A percentile compares a stretch with the other conserved stretches of the same genome.
Conservation (phyloP, 257 asterid genomes). For the Solanum peruvianum region DNA sequence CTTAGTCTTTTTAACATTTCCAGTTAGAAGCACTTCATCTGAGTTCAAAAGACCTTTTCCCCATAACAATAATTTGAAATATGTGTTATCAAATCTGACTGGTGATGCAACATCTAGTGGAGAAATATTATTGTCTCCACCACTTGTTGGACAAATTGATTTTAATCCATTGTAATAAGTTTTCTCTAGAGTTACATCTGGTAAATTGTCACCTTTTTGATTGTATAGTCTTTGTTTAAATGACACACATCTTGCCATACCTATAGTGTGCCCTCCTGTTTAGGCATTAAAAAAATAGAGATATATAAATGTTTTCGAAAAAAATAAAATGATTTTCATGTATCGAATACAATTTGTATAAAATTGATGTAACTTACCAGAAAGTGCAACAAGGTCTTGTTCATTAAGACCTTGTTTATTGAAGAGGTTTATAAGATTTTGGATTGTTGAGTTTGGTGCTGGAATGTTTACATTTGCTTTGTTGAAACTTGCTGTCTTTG, state of each 20-base stretch:
- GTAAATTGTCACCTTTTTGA: conserved; percentile 51
- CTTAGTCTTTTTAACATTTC: conserved; percentile 22
- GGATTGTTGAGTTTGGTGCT: conserved; percentile 70
- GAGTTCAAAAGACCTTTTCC: conserved; percentile 71
- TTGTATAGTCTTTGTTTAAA: conserved; percentile 66
- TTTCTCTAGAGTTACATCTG: conserved; percentile 49
- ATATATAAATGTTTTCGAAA: neutral
- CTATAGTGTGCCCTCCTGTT: conserved; percentile 71
- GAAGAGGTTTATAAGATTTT: conserved; percentile 36
- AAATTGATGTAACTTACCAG: conserved; percentile 27
- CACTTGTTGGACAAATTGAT: conserved; percentile 43
- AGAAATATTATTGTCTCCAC: conserved; percentile 58
- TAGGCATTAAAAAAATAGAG: neutral
- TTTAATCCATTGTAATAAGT: conserved; percentile 38
- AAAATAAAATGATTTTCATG: neutral
- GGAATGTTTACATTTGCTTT: conserved; percentile 47
- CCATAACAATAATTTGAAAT: conserved; percentile 44
- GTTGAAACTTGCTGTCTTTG: conserved; percentile 44
- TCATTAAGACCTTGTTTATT: conserved; percentile 45
- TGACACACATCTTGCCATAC: conserved; percentile 63
- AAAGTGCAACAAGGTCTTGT: conserved; percentile 70
- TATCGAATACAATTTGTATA: neutral
- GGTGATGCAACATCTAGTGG: conserved; percentile 69
- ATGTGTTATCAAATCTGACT: conserved; percentile 54
- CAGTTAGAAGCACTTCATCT: conserved; percentile 52